These are phyloP conservation scores for Exophiala calicioides DNA, from an alignment of 2,329 filamentous ascomycete species.

Conservation along the genomic window DNA sequence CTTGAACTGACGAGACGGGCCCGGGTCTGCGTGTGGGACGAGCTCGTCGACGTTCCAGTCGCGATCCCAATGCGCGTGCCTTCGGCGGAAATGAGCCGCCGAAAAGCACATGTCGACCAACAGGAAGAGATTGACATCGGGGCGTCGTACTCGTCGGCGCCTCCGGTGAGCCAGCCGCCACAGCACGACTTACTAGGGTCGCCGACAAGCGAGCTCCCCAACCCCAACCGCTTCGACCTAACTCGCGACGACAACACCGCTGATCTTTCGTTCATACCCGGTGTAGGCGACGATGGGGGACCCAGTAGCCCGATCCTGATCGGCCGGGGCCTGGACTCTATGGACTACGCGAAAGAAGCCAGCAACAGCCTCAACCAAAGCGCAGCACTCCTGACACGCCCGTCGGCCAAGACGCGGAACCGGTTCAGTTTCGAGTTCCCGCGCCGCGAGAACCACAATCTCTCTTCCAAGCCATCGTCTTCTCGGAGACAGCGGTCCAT, in stretches of 20 bases:
- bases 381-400: slow-evolving; percentile 41
- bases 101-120: slow-evolving; percentile 48
- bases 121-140: slow-evolving; percentile 90
- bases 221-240: slow-evolving; percentile 74
- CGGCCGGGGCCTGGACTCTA: slow-evolving; percentile 27
- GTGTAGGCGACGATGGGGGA: slow-evolving; percentile 29
- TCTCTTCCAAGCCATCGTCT: slow-evolving; percentile 6
- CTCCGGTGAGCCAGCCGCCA: slow-evolving; percentile 41
- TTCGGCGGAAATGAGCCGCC: slow-evolving; percentile 78
- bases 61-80: slow-evolving; percentile 85
- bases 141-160: slow-evolving; percentile 62
- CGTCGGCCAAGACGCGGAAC: slow-evolving; percentile 31
- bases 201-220: slow-evolving; percentile 63
- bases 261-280: slow-evolving; percentile 37
- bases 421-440: slow-evolving; percentile 35
- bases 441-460: slow-evolving; percentile 76
- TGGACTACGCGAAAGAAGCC: slow-evolving; percentile 31
- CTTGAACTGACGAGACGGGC: slow-evolving; percentile 87
- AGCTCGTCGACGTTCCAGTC: slow-evolving; percentile 91
- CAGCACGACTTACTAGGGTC: slow-evolving; percentile 67
- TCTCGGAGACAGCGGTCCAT: slow-evolving; percentile 23
- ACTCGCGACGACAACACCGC: slow-evolving; percentile 44
- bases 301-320: slow-evolving; percentile 41
- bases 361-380: slow-evolving; percentile 39
- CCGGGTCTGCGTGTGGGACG: slow-evolving; percentile 96